phyloP scores from a whole-genome alignment of 1,284 basidiomycete species.

The Marasmius oreades region DNA sequence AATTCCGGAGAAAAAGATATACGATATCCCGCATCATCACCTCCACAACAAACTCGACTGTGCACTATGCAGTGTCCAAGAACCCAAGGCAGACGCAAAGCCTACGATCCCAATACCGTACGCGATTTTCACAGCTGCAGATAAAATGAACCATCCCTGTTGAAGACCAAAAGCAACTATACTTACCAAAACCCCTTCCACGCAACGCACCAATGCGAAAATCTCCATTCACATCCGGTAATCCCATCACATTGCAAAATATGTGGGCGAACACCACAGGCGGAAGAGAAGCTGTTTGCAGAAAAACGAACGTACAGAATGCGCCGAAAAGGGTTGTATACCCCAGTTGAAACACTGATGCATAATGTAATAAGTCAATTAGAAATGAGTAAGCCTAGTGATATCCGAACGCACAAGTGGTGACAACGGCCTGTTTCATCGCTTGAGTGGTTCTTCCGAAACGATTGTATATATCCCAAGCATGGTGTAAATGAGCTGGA shows the following conservation, averaged over 20 bases:
- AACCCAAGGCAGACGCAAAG: background rate
- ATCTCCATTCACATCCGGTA: slow-evolving; percentile 52
- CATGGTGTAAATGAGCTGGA: slow-evolving; percentile 89
- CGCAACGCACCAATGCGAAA: background rate
- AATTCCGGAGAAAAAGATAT: no score
- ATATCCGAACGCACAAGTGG: slow-evolving; percentile 66
- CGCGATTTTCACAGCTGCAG: background rate
- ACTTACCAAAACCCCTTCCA: background rate
- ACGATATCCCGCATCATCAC: background rate
- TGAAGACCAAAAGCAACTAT: background rate
- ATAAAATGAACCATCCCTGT: background rate
- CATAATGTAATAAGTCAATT: background rate
- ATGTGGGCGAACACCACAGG: slow-evolving; percentile 74
- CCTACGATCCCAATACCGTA: background rate
- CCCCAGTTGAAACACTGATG: slow-evolving; percentile 75
- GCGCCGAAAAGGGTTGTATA: slow-evolving; percentile 95
- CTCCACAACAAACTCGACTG: background rate
- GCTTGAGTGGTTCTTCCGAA: slow-evolving; percentile 65
- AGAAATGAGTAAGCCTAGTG: no score
- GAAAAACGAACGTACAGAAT: slow-evolving; percentile 82
- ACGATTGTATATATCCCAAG: slow-evolving; percentile 76
- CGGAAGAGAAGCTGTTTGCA: slow-evolving; percentile 69
- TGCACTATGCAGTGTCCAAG: background rate
- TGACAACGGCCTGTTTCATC: slow-evolving; percentile 54
- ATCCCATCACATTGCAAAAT: slow-evolving; percentile 93